Evolutionary conservation across 495 filamentous ascomycete genomes (phyloP), one percentile per base, ranked within the genome.

Genomic region (Penicillium ochrochloron): DNA sequence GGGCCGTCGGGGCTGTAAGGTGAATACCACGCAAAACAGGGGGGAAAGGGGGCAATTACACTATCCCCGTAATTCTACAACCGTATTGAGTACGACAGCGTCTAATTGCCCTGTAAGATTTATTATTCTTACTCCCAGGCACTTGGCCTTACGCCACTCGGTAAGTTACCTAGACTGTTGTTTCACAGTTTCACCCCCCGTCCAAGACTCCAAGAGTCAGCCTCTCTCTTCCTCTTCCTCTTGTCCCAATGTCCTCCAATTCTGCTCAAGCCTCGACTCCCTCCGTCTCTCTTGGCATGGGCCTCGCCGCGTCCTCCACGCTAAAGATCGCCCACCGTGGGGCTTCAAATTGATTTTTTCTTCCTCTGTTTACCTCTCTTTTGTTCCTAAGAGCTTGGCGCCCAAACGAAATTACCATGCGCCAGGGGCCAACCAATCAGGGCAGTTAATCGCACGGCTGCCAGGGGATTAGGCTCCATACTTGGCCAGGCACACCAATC

Each of bases 401-500:
- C 39, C 27, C 33, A 64, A 60, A 57, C 55, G 62, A 68, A 58
- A 67, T 64, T 41, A 60, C 56, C 48, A 53, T 60, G 54, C 34
- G 52, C 44, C 61, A 64, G 62, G 68, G 62, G 65, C 17, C 37
- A 23, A 11, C 64, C 64, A 66, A 66, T 66, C 42, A 66, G 15
- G 14, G 10, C 5, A 7, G 23, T 14, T 11, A 11, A 11, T 19
- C 8, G 35, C 33, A 17, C 44, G n/a, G 62, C 29, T 33, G 56
- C 56, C 48, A 34, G 42, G 62, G 31, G 57, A 55, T 23, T 29
- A 56, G 37, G 54, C 42, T 34, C 59, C 35, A 55, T 41, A 39
- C 34, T 34, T 42, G 52, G 57, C 61, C 71, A 74, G 71, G 71
- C 50, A 74, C 71, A 68, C 71, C 69, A 74, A 72, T 74, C 66